A percentile compares a stretch with the other conserved stretches of the same genome.
phyloP scores from a whole-genome alignment of 1,284 basidiomycete species.

The Naganishia sp. region DNA sequence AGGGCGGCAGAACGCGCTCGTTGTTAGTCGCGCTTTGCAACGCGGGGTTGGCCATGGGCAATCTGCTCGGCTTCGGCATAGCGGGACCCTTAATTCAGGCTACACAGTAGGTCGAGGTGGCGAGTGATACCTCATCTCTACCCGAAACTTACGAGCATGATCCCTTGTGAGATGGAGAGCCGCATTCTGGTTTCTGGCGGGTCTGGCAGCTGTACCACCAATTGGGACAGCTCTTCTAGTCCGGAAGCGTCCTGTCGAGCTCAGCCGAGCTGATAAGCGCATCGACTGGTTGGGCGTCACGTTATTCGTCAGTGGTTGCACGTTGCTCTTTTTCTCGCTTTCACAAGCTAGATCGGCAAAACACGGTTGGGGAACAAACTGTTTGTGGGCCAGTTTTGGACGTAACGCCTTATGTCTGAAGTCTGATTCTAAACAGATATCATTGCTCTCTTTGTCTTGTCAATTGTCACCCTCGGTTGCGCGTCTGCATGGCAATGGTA shows the following conservation, averaged over 20 bases:
- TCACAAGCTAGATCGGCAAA: constrained; percentile 8
- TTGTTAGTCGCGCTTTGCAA: constrained; percentile 4
- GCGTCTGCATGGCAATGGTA: constrained; percentile 8
- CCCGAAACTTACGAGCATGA: not conserved
- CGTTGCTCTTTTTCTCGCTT: not conserved
- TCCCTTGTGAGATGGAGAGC: constrained; percentile 2
- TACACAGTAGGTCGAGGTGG: not conserved
- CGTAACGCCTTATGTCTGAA: not conserved
- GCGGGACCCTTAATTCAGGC: constrained; percentile 6
- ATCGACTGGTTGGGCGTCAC: constrained; percentile 6
- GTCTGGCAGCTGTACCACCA: not conserved
- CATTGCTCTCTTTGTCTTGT: constrained; percentile 2
- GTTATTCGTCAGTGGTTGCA: not conserved
- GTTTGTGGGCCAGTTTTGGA: not conserved
- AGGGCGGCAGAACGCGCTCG: not conserved
- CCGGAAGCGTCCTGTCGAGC: not conserved
- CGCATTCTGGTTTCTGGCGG: constrained; percentile 6
- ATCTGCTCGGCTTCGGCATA: not conserved
- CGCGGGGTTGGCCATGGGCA: not conserved
- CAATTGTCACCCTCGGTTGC: not conserved
- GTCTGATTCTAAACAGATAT: not conserved
- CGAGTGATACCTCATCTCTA: no score
- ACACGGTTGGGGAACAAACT: not conserved
- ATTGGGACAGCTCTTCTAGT: not conserved
- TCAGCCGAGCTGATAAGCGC: not conserved